Percentiles rank a stretch among this genome's conserved stretches.
Evolutionary conservation across 108 stramenopile species (phyloP).

Genomic region (Ochromonas danica): DNA sequence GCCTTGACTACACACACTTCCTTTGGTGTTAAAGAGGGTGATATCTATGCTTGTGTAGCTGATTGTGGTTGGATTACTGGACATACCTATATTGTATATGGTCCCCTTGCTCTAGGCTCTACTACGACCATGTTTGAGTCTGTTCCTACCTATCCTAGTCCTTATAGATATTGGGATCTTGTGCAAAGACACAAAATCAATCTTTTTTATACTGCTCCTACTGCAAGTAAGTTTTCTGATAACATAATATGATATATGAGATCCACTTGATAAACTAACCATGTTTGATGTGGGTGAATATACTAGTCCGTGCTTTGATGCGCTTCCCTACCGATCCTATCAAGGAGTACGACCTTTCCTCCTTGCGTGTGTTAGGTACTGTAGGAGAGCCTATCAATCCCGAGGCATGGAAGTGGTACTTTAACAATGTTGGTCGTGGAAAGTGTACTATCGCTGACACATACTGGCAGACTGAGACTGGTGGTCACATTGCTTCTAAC

Average conservation of each 20-base stretch:
- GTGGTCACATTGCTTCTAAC: conserved; percentile 88
- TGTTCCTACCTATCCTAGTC: conserved; percentile 86
- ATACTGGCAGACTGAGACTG: conserved; percentile 99
- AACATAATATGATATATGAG: neutral
- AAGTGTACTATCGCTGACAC: conserved; percentile 90
- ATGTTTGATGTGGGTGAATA: neutral
- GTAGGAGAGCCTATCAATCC: conserved; percentile 99
- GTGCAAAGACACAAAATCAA: conserved; percentile 80
- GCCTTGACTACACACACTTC: conserved; percentile 37
- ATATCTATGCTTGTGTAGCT: conserved; percentile 94
- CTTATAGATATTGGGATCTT: conserved; percentile 86
- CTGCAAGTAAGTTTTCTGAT: conserved; percentile 63
- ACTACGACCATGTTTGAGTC: conserved; percentile 92
- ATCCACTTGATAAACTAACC: neutral
- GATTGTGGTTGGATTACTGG: conserved; percentile 97
- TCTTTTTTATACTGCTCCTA: conserved; percentile 87
- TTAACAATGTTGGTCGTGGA: conserved; percentile 79
- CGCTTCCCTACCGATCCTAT: conserved; percentile 76
- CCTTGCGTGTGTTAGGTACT: conserved; percentile 80
- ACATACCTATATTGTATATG: conserved; percentile 93
- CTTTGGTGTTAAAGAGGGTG: conserved; percentile 53
- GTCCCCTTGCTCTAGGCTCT: conserved; percentile 83
- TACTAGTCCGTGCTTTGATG: conserved; percentile 81
- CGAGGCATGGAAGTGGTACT: conserved; percentile 97
- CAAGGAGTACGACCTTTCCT: conserved; percentile 75